Conservation (phyloP, 139 green algal species). For the Dunaliella primolecta region DNA sequence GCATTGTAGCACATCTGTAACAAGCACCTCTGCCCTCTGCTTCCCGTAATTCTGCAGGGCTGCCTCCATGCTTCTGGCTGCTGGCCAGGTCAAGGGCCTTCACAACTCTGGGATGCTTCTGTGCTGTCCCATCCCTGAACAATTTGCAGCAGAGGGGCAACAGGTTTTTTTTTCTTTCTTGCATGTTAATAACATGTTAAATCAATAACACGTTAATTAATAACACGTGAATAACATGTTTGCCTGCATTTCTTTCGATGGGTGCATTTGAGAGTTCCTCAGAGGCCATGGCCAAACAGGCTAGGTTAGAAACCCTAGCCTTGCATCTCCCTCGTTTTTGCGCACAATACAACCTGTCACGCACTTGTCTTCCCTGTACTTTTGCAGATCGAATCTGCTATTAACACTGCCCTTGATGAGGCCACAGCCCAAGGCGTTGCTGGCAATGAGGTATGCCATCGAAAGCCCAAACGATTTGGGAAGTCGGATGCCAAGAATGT, state of each 20-base stretch:
- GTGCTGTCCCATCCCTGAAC: conserved; percentile 78
- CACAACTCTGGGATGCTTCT: conserved; percentile 68
- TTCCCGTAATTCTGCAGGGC: too few relatives aligned
- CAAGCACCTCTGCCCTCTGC: too few relatives aligned
- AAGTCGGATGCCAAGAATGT: too few relatives aligned
- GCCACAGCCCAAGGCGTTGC: conserved; percentile 47
- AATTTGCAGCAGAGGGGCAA: conserved; percentile 59
- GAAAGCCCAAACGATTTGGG: not conserved
- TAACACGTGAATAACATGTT: not conserved
- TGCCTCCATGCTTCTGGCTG: conserved; percentile 56
- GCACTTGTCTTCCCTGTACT: not conserved
- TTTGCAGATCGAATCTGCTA: conserved; percentile 63
- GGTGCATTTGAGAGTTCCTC: not conserved
- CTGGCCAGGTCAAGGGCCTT: conserved; percentile 27
- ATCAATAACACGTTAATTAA: not conserved
- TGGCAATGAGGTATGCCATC: conserved; percentile 61
- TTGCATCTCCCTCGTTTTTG: not conserved
- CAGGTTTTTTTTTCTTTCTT: conserved; percentile 32
- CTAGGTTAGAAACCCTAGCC: not conserved
- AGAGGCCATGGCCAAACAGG: not conserved
- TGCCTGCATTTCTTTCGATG: not conserved
- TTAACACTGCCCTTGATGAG: conserved; percentile 69
- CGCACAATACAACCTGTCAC: not conserved
- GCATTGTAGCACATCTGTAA: too few relatives aligned
- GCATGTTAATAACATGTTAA: not conserved